These are phyloP conservation scores for Suhomyces chickasaworum DNA, from an alignment of 1,139 yeast species.

Conservation along the genomic window DNA sequence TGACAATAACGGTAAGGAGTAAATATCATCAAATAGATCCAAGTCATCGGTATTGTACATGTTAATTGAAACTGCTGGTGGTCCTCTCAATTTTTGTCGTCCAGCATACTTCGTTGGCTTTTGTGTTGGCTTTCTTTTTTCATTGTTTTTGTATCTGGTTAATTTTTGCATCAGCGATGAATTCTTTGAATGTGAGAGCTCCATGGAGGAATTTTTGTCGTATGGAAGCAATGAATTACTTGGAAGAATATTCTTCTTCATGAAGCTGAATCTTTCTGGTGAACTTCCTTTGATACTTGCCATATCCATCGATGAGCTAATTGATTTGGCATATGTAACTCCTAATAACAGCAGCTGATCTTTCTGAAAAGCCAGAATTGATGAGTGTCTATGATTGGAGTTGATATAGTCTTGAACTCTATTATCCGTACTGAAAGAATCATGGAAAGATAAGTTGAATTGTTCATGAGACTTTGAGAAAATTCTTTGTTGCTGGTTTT, in stretches of 20 bases:
- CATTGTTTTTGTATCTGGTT: not conserved
- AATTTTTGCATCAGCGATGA: constrained; percentile 7
- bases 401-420: constrained; percentile 13
- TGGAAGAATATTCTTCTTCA: constrained; percentile 14
- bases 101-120: constrained; percentile 7
- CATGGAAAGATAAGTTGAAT: constrained; percentile 12
- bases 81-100: constrained; percentile 24
- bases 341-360: constrained; percentile 20
- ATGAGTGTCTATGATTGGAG: constrained; percentile 20
- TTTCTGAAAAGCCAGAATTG: constrained; percentile 25
- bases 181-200: constrained; percentile 4
- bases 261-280: constrained; percentile 25
- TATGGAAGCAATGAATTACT: constrained; percentile 2
- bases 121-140: constrained; percentile 5
- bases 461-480: constrained; percentile 11
- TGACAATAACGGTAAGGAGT: constrained; percentile 49
- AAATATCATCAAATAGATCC: constrained; percentile 54
- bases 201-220: constrained; percentile 2
- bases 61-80: constrained; percentile 52
- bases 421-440: constrained; percentile 14
- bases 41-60: constrained; percentile 57
- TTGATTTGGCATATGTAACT: constrained; percentile 21
- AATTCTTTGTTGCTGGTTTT: constrained; percentile 8
- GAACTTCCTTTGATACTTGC: constrained; percentile 31
- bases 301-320: constrained; percentile 33